Evolutionary conservation across 805 yeast species (phyloP).

Genomic region (Suhomyces kilbournensis): DNA sequence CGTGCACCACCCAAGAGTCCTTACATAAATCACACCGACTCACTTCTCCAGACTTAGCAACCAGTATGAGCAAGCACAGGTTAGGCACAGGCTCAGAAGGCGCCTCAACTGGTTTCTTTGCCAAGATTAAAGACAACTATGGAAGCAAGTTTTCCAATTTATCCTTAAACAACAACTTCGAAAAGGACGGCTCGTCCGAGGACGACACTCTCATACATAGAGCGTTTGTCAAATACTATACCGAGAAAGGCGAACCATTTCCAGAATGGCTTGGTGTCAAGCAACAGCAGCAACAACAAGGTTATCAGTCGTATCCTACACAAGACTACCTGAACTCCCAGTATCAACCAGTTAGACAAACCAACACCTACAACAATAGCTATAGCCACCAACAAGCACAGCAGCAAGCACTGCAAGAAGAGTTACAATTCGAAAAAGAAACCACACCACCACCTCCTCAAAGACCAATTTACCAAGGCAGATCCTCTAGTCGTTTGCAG

Average conservation of each 20-base stretch:
- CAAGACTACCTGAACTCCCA: slow-evolving; percentile 10
- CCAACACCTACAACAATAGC: slow-evolving; percentile 8
- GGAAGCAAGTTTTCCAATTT: slow-evolving; percentile 36
- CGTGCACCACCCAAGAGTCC: background rate
- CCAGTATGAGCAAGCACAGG: background rate
- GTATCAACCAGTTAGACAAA: slow-evolving; percentile 11
- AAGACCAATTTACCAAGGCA: slow-evolving; percentile 19
- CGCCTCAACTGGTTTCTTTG: slow-evolving; percentile 19
- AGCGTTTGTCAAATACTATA: slow-evolving; percentile 41
- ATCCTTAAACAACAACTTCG: slow-evolving; percentile 25
- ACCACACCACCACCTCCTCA: background rate
- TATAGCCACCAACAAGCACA: slow-evolving; percentile 8
- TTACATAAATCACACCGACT: background rate
- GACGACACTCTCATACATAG: slow-evolving; percentile 42
- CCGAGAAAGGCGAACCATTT: slow-evolving; percentile 27
- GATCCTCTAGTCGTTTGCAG: slow-evolving; percentile 34
- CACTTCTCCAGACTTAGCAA: background rate
- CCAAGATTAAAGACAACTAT: slow-evolving; percentile 37
- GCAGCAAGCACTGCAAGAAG: slow-evolving; percentile 14
- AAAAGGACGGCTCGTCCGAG: slow-evolving; percentile 37
- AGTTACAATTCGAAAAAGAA: background rate
- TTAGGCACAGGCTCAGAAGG: background rate
- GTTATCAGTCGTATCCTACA: background rate
- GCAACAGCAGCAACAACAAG: slow-evolving; percentile 8
- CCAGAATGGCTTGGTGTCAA: slow-evolving; percentile 45